Evolutionary conservation across 2,329 filamentous ascomycete genomes (phyloP).

Genomic region (Chalaropsis ovoidea): DNA sequence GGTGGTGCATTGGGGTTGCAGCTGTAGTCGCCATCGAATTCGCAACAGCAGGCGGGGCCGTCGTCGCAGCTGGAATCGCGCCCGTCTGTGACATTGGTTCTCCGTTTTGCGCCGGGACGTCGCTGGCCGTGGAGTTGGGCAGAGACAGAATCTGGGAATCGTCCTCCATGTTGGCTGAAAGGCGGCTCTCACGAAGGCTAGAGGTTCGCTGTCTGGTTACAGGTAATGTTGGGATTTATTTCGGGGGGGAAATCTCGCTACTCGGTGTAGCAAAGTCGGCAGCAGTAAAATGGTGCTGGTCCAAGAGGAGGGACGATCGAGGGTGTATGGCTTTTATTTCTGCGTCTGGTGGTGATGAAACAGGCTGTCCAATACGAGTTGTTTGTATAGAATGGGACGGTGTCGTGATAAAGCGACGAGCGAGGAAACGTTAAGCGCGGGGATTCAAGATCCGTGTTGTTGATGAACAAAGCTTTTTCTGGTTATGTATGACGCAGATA

Average conservation of each 20-base stretch:
- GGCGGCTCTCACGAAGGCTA: background rate
- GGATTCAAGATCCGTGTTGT: background rate
- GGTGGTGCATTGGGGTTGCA: slow-evolving; percentile 33
- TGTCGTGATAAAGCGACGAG: background rate
- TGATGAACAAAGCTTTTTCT: background rate
- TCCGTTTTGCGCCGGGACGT: slow-evolving; percentile 26
- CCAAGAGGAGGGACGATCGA: background rate
- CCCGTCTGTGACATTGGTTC: slow-evolving; percentile 43
- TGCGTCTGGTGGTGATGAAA: background rate
- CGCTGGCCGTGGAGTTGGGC: slow-evolving; percentile 31
- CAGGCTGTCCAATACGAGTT: background rate
- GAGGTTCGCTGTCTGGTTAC: background rate
- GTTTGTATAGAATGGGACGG: background rate
- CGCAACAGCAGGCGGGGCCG: slow-evolving; percentile 25
- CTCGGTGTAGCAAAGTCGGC: background rate
- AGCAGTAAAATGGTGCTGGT: background rate
- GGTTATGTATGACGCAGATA: background rate
- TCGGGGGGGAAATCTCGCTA: background rate
- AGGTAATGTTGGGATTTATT: background rate
- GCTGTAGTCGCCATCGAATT: background rate
- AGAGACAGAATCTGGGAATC: slow-evolving; percentile 35
- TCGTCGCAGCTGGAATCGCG: slow-evolving; percentile 40
- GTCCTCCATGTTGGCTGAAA: slow-evolving; percentile 39
- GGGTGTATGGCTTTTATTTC: background rate
- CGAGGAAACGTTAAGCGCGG: background rate